Evolutionary conservation across 2,329 filamentous ascomycete species (phyloP).

Genomic region (Hyphodiscus sp.): DNA sequence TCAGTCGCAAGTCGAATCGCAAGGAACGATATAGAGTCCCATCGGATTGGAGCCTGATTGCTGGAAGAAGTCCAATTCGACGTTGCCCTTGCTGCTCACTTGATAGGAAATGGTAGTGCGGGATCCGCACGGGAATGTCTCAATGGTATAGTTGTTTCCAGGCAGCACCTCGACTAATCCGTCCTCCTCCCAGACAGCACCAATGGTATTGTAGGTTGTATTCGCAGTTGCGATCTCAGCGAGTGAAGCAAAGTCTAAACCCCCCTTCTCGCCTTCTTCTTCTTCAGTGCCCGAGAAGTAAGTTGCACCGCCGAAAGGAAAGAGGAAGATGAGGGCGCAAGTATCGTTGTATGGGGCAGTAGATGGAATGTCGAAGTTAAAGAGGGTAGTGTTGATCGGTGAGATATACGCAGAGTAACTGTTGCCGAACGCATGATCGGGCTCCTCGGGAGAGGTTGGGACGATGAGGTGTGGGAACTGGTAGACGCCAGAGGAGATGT

Average conservation of each 20-base stretch:
- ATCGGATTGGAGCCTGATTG: slow-evolving; percentile 17
- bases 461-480: slow-evolving; percentile 26
- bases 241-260: slow-evolving; percentile 23
- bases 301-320: slow-evolving; percentile 23
- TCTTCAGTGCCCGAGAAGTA: slow-evolving; percentile 25
- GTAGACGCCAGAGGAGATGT: slow-evolving; percentile 17
- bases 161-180: slow-evolving; percentile 26
- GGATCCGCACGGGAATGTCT: slow-evolving; percentile 19
- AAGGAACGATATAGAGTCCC: slow-evolving; percentile 27
- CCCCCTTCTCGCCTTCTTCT: slow-evolving; percentile 20
- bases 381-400: slow-evolving; percentile 22
- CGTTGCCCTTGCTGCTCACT: slow-evolving; percentile 17
- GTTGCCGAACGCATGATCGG: slow-evolving; percentile 17
- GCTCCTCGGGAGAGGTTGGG: slow-evolving; percentile 19
- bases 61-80: slow-evolving; percentile 26
- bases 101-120: slow-evolving; percentile 15
- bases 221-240: slow-evolving; percentile 8
- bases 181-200: slow-evolving; percentile 17
- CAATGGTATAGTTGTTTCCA: slow-evolving; percentile 26
- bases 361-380: slow-evolving; percentile 26
- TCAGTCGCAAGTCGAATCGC: slow-evolving; percentile 7
- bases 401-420: slow-evolving; percentile 21
- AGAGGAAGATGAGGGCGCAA: slow-evolving; percentile 27
- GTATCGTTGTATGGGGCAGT: slow-evolving; percentile 15
- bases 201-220: slow-evolving; percentile 19